phyloP scores from a whole-genome alignment of 495 filamentous ascomycete genomes.

The Saxophila tyrrhenica region DNA sequence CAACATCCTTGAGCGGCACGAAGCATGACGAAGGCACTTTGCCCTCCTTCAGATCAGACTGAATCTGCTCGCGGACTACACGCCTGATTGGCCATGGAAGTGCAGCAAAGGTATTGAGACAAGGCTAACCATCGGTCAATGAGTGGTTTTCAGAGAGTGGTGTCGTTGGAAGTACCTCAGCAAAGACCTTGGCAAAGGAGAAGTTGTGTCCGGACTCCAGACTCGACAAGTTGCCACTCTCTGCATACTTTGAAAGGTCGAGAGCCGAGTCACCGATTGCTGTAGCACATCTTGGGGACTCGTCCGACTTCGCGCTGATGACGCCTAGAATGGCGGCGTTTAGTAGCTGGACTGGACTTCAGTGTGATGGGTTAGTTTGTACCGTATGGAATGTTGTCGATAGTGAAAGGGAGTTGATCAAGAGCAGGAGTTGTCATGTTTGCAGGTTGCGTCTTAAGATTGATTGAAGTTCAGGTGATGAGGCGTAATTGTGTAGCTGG shows the following conservation, averaged over 20 bases:
- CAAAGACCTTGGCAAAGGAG: constrained; percentile 13
- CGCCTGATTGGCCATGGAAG: constrained; percentile 13
- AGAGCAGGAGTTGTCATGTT: constrained; percentile 6
- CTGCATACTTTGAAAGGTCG: constrained; percentile 17
- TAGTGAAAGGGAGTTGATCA: constrained; percentile 5
- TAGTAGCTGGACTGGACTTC: neutral
- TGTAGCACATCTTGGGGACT: constrained; percentile 16
- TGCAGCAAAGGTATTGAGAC: constrained; percentile 23
- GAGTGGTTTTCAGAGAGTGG: neutral
- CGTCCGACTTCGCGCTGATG: constrained; percentile 9
- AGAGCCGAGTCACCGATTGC: constrained; percentile 21
- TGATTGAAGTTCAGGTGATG: too few relatives aligned
- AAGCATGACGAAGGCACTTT: constrained; percentile 11
- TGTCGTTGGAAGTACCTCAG: constrained; percentile 5
- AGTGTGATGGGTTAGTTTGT: neutral
- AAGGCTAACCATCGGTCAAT: constrained; percentile 6
- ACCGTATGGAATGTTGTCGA: constrained; percentile 15
- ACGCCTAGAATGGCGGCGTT: constrained; percentile 11
- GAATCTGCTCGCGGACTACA: constrained; percentile 15
- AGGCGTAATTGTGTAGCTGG: too few relatives aligned
- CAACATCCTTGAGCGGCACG: constrained; percentile 14
- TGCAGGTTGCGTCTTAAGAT: too few relatives aligned
- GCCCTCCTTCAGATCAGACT: constrained; percentile 10
- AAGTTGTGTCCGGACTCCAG: constrained; percentile 14
- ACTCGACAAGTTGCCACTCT: constrained; percentile 8